Conservation (phyloP, 768 basidiomycete genomes). For the Inosperma sp. region DNA sequence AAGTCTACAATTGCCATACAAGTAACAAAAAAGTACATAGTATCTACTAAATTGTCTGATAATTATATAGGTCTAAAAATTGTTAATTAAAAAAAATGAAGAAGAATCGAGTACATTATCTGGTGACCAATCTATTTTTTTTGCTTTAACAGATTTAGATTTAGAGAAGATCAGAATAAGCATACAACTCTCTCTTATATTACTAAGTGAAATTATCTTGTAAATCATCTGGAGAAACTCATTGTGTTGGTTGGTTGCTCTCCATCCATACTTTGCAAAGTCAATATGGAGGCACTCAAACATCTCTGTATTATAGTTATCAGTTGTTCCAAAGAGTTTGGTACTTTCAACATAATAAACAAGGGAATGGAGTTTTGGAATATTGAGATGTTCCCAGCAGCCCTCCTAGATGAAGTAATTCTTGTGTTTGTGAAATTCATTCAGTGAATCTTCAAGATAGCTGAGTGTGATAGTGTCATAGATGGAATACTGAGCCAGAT, state of each 20-base stretch:
- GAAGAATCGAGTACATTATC: slow-evolving; percentile 18
- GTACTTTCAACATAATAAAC: too few relatives aligned
- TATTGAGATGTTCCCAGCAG: too few relatives aligned
- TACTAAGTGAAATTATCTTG: slow-evolving; percentile 31
- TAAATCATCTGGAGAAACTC: slow-evolving; percentile 34
- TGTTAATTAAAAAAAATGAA: slow-evolving; percentile 23
- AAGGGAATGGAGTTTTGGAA: too few relatives aligned
- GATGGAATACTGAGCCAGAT: slow-evolving; percentile 19
- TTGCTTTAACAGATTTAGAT: background rate
- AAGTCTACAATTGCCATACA: too few relatives aligned
- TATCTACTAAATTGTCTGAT: slow-evolving; percentile 26
- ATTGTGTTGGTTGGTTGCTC: slow-evolving; percentile 24
- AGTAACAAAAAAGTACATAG: background rate
- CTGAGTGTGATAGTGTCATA: slow-evolving; percentile 23
- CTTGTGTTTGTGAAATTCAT: slow-evolving; percentile 12
- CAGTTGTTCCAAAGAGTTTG: too few relatives aligned
- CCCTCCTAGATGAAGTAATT: slow-evolving; percentile 17
- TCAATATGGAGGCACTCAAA: too few relatives aligned
- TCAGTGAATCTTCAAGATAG: slow-evolving; percentile 15
- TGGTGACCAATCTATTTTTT: slow-evolving; percentile 11
- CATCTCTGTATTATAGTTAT: too few relatives aligned
- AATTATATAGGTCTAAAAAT: slow-evolving; percentile 22
- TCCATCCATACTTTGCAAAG: too few relatives aligned
- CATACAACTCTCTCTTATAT: slow-evolving; percentile 26
- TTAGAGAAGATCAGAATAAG: slow-evolving; percentile 25